Conservation (phyloP, 768 basidiomycete genomes). For the Trametes gibbosa region DNA sequence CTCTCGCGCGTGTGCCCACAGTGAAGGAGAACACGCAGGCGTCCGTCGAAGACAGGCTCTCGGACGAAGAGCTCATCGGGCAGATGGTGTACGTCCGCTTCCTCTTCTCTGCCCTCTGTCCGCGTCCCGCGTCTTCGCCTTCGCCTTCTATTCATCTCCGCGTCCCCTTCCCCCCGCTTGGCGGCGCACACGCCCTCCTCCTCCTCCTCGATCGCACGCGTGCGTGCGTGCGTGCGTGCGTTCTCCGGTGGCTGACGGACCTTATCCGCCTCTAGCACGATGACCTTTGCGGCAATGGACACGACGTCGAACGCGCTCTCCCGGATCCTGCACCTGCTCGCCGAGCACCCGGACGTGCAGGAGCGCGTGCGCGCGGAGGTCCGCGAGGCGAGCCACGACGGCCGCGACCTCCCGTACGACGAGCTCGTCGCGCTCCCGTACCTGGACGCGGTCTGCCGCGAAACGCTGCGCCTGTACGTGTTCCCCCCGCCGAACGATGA, state of each 20-base stretch:
- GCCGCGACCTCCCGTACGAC: constrained; percentile 30
- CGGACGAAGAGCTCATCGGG: constrained; percentile 28
- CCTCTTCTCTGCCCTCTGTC: too few species aligned
- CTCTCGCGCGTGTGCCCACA: constrained; percentile 1
- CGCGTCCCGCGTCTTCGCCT: too few species aligned
- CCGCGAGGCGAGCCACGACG: constrained; percentile 10
- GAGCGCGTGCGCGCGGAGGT: constrained; percentile 17
- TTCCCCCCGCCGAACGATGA: neutral
- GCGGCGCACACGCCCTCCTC: neutral
- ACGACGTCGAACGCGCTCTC: constrained; percentile 23
- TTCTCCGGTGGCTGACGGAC: neutral
- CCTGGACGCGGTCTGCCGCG: constrained; percentile 37
- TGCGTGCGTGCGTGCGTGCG: neutral
- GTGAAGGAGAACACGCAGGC: constrained; percentile 25
- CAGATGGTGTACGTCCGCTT: constrained; percentile 27
- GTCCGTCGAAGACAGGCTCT: constrained; percentile 21
- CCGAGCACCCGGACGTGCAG: constrained; percentile 15
- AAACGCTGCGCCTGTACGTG: constrained; percentile 31
- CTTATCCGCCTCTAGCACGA: constrained; percentile 4
- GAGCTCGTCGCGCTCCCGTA: constrained; percentile 36
- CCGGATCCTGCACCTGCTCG: constrained; percentile 19
- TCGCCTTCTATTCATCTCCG: neutral
- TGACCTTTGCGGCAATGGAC: constrained; percentile 22
- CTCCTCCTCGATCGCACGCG: neutral
- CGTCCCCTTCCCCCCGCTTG: neutral